phyloP scores from a whole-genome alignment of 2,329 filamentous ascomycete genomes.

The Cytospora piceicola region DNA sequence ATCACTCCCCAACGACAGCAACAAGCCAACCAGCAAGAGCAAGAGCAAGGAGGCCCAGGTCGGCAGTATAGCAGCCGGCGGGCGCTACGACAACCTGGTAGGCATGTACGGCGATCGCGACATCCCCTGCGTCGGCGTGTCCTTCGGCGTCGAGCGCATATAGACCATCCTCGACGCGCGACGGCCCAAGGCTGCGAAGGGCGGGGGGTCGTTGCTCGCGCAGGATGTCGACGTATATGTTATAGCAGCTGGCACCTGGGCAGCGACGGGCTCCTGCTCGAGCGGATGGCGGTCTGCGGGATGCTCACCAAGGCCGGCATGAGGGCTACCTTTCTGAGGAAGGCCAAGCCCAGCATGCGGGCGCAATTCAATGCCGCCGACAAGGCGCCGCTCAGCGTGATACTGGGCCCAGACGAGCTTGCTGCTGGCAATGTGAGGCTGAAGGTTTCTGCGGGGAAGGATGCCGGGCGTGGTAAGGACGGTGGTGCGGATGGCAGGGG shows the following conservation, averaged over 20 bases:
- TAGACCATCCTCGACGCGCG: constrained; percentile 88
- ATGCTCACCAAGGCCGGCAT: constrained; percentile 80
- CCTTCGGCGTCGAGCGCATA: constrained; percentile 94
- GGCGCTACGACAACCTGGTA: constrained; percentile 90
- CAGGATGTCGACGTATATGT: constrained; percentile 76
- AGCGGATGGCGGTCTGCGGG: constrained; percentile 80
- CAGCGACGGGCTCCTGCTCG: constrained; percentile 72
- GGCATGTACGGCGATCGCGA: constrained; percentile 92
- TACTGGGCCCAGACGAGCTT: too few species aligned
- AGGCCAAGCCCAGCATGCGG: constrained; percentile 87
- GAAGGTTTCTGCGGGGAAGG: too few species aligned
- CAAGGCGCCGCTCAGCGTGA: too few species aligned
- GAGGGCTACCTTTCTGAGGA: constrained; percentile 83
- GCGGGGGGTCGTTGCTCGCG: constrained; percentile 57
- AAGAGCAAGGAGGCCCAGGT: constrained; percentile 48
- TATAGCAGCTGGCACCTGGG: constrained; percentile 89
- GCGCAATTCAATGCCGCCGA: too few species aligned
- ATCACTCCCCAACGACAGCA: constrained; percentile 72
- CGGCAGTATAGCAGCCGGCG: constrained; percentile 78
- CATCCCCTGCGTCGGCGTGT: constrained; percentile 89
- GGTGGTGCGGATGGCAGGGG: too few species aligned
- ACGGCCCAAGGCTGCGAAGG: constrained; percentile 62
- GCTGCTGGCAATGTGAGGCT: too few species aligned
- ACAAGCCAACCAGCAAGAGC: constrained; percentile 30
- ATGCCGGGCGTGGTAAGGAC: too few species aligned